Evolutionary conservation across 495 filamentous ascomycete genomes (phyloP), one percentile per base, ranked within the genome.

Genomic region (Trichoderma reesei): DNA sequence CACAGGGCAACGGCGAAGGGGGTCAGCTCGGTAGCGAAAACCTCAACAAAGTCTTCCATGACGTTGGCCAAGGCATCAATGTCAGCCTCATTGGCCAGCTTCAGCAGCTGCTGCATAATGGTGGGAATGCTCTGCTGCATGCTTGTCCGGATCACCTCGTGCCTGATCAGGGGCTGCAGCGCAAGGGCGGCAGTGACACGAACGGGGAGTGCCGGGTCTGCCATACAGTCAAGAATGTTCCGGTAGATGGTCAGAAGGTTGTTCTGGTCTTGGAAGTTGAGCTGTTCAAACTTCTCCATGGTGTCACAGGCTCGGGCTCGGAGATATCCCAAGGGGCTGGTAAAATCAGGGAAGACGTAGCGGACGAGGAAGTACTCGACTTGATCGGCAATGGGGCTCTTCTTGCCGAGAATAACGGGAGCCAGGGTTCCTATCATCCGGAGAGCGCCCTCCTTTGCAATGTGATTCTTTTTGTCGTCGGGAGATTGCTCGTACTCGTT

Each of bases 1-100:
- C 91, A 96, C 46, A 98, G 80, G 6, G 95, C 93, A 16, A 98
- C 95, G n/a, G 94, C 94, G 71, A 98, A 98, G 8, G 94, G 94
- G 1, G 94, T 98, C 61, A 98, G 82, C 72, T 98, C 95, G 3
- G 90, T 79, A 18, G 94, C 92, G 74, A 98, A 98, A 0, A 98
- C 94, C 74, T 98, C 94, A 61, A 98, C 94, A 72, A 98, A 98
- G 69, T 98, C 95, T 73, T 98, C 94, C 94, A 96, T 96, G n/a
- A 96, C 92, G 68, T 96, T 96, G n/a, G 92, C 91, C 20, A 96
- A 75, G 18, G 92, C 90, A 74, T 96, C 92, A 61, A 96, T 92
- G 68, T 96, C 92, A 54, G 91, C 91, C 75, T 96, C 92, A 71
- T 96, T 96, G 34, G 94, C 93, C 65, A 98, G 78, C 76, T 98